Evolutionary conservation across 345 rosid species (phyloP), one percentile per base, ranked within the genome.

Genomic region (Hibiscus tridactylites): DNA sequence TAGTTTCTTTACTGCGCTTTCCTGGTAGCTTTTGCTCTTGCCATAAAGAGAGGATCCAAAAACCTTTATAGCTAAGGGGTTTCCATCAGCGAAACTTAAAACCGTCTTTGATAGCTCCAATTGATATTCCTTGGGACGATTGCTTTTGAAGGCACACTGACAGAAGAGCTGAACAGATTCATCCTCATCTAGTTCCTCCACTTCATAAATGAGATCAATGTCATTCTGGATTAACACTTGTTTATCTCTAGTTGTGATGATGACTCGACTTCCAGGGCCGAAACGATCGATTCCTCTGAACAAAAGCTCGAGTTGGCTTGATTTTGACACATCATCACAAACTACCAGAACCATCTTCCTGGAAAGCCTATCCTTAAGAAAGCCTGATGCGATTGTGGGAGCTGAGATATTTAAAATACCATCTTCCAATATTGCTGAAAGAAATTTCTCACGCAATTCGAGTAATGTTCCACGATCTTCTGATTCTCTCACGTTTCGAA

Each of bases 41-140:
- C 58, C 68, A 15, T 28, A 70, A 12, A 84, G 75, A 58, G 57
- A 76, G 15, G 78, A 74, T 11, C 85, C 86, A 33, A 84, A 28
- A 6, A 82, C 78, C 75, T 77, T 79, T 49, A 86, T 81, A 33
- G 83, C 85, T 33, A 86, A 60, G 24, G 86, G 89, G 49, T 80
- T 62, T 0, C 89, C 89, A 16, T 77, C 17, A 31, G 80, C 85
- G 31, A 80, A 77, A 63, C 59, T 53, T 4, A 79, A 65, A 39
- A 79, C 77, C 35, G 6, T 57, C 13, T 74, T 73, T 8, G 86
- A 68, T 42, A 82, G 56, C 29, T 61, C 21, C 9, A 49, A 21
- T 37, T 37, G 77, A 50, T 58, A 50, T 50, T 37, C 6, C 2
- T 3, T 2, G 9, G 82, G 83, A 13, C 8, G 70, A 21, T 61